phyloP scores from a whole-genome alignment of 106 monocot genomes.

The Dendrobium chrysotoxum region DNA sequence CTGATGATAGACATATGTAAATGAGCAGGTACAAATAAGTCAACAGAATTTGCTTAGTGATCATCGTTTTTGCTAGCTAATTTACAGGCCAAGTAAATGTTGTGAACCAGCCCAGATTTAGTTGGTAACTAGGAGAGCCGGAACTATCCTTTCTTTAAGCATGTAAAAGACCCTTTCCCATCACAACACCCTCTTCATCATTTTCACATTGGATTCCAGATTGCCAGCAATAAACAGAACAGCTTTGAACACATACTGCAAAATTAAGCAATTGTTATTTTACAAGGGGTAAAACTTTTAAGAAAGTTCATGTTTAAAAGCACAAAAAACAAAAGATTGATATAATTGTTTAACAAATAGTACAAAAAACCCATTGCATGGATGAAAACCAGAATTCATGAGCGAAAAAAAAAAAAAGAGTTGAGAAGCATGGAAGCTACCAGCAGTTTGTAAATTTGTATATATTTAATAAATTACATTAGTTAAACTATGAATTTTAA shows the following conservation, averaged over 20 bases:
- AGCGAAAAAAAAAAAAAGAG: neutral
- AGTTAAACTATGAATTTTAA: neutral
- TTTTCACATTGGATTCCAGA: neutral
- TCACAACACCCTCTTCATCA: slow-evolving; percentile 2
- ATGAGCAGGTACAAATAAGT: slow-evolving; percentile 60
- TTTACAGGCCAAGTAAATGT: neutral
- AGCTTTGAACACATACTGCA: neutral
- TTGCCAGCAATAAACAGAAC: neutral
- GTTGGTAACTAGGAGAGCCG: neutral
- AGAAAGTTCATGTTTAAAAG: neutral
- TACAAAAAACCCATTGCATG: neutral
- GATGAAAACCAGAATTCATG: neutral
- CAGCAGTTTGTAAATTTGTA: neutral
- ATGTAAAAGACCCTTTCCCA: neutral
- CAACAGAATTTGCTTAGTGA: slow-evolving; percentile 41
- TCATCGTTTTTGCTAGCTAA: slow-evolving; percentile 18
- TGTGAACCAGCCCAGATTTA: neutral
- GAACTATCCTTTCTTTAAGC: neutral
- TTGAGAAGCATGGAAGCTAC: neutral
- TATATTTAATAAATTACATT: neutral
- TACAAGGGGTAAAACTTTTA: neutral
- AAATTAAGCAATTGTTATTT: neutral
- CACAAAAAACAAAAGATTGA: neutral
- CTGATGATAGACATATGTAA: slow-evolving; percentile 65
- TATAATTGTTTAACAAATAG: neutral